Evolutionary conservation across 2,329 filamentous ascomycete genomes (phyloP).

Genomic region (Leptoxyphium fumago): DNA sequence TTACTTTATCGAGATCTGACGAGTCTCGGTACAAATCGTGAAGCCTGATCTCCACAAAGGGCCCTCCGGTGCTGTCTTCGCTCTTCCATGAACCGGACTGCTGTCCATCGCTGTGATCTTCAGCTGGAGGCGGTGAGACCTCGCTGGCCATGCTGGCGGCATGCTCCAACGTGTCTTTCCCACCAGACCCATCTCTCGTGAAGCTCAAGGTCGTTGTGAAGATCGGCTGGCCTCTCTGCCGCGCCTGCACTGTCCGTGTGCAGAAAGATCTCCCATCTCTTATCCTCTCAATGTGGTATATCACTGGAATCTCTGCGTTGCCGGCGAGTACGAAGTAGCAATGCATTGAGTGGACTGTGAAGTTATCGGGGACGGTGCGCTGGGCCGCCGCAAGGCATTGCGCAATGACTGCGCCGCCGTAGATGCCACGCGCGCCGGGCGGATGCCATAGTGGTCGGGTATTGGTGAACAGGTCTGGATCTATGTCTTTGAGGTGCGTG

Average conservation of each 20-base stretch:
- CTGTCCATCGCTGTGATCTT: slow-evolving; percentile 21
- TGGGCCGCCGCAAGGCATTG: slow-evolving; percentile 82
- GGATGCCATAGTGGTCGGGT: slow-evolving; percentile 85
- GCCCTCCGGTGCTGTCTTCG: slow-evolving; percentile 22
- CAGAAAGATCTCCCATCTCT: slow-evolving; percentile 80
- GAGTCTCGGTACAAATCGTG: slow-evolving; percentile 40
- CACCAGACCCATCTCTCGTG: slow-evolving; percentile 48
- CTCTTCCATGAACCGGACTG: slow-evolving; percentile 18
- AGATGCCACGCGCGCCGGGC: slow-evolving; percentile 80
- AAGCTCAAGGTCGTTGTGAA: slow-evolving; percentile 95
- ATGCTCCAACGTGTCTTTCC: slow-evolving; percentile 48
- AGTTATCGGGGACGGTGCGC: slow-evolving; percentile 65
- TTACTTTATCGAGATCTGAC: slow-evolving; percentile 47
- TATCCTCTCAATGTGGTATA: slow-evolving; percentile 91
- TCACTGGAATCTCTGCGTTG: slow-evolving; percentile 66
- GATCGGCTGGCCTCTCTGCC: slow-evolving; percentile 76
- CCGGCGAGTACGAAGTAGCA: slow-evolving; percentile 97
- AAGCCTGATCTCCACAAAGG: slow-evolving; percentile 44
- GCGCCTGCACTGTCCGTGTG: slow-evolving; percentile 88
- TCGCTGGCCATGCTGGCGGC: slow-evolving; percentile 39
- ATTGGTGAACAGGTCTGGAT: slow-evolving; percentile 87
- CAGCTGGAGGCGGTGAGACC: slow-evolving; percentile 22
- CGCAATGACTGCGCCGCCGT: slow-evolving; percentile 84
- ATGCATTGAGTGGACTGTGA: slow-evolving; percentile 89
- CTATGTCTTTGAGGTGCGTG: slow-evolving; percentile 61